phyloP scores from a whole-genome alignment of 139 green algal genomes.

The Coccomyxa sp. region DNA sequence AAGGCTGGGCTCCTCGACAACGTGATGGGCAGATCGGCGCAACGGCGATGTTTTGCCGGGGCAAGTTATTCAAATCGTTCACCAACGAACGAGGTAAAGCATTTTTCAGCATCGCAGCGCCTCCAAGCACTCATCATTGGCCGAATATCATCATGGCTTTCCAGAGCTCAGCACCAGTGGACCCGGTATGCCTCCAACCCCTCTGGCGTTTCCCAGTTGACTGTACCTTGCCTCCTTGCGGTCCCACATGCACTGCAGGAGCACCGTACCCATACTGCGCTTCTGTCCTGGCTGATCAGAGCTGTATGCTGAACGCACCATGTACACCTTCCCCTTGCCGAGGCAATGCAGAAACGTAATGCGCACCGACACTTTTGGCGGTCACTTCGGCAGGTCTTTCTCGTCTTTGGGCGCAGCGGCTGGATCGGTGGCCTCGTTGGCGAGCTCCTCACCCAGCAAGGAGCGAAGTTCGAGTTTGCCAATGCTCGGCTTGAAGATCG shows the following conservation, averaged over 20 bases:
- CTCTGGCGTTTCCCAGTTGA: background rate
- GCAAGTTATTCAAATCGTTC: no score
- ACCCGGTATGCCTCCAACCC: background rate
- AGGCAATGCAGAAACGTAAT: no score
- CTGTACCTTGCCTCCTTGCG: background rate
- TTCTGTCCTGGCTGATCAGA: no score
- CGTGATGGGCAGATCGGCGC: no score
- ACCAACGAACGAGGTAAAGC: no score
- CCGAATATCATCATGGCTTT: background rate
- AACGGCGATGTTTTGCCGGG: no score
- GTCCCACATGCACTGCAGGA: background rate
- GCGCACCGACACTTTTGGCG: no score
- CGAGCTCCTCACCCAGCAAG: constrained; percentile 71
- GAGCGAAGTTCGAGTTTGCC: constrained; percentile 81
- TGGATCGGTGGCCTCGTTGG: constrained; percentile 89
- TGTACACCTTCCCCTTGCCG: no score
- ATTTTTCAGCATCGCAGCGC: no score
- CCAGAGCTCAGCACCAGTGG: background rate
- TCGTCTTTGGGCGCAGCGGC: constrained; percentile 81
- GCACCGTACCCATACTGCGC: no score
- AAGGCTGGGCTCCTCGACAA: no score
- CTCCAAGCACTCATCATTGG: background rate
- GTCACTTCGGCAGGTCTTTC: constrained; percentile 52
- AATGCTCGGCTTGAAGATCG: constrained; percentile 83
- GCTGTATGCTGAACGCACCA: no score